Evolutionary conservation across 257 asterid genomes (phyloP), one percentile per base, ranked within the genome.

Genomic region (Solanum bulbocastanum): DNA sequence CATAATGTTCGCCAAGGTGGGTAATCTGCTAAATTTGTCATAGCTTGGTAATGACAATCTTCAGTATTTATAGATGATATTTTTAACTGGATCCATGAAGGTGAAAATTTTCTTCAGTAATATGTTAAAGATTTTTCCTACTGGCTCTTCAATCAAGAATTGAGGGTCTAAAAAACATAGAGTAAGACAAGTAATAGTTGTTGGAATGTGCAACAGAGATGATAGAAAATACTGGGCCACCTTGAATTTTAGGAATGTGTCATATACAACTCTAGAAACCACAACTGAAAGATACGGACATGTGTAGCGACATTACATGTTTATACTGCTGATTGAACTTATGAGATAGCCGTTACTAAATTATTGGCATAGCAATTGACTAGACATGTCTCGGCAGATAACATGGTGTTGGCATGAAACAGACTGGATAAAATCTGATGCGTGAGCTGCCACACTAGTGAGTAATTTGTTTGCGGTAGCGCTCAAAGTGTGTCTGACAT

Each of bases 1-100:
- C 95, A 78, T 92, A 93, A 93, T 86, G 89, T 94, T 87, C 91
- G 86, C 84, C 90, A 89, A 93, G 98, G 98, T 95, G 88, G 83
- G 83, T 52, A 4, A 40, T 52, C 83, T 15, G 27, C 39, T 49
- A 1, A 82, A 49, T 30, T 82, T 66, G 20, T 82, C 35, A 82
- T 82, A 79, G 66, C 69, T 49, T 82, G 20, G 69, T 49, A 82
- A 82, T 9, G 2, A 32, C 44, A 49, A 32, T 30, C 86, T 79
- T 79, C 66, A 44, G 66, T 79, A 79, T 27, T 10, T 49, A 18
- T 82, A 20, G 32, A 82, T 49, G 40, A 82, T 82, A 10, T 82
- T 18, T 79, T 18, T 49, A 81, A 82, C 42, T 3, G 69, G 85
- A 82, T 49, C 30, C 69, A 82, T 5, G 69, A 52, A 81, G 69